Evolutionary conservation across 2,329 filamentous ascomycete genomes (phyloP), one percentile per base, ranked within the genome.

Genomic region (Teratosphaeria viscida): DNA sequence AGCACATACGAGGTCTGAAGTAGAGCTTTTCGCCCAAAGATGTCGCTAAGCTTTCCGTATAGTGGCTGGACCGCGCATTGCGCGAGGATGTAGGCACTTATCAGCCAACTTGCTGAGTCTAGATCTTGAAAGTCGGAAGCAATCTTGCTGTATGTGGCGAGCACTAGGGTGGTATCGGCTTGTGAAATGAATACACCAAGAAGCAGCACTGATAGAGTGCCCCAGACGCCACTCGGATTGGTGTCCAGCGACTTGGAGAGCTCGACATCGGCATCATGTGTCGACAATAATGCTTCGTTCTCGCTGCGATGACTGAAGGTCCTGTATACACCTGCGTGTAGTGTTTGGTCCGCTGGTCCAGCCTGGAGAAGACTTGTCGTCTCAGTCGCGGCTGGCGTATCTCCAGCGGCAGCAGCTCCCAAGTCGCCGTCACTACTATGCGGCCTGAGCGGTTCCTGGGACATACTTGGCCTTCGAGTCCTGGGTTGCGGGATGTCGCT

Each of bases 51-150:
- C 65, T 86, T 87, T 54, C 87, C 87, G 64, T 87, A 90, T 0
- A 90, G 75, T 1, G 88, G 88, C 69, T 92, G 88, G 65, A 87
- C 89, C 27, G 85, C 85, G 2, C 87, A 89, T 57, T 89, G 75
- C 1, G 88, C 89, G 57, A 92, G 78, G 66, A 90, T 87, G 71
- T 92, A 88, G 10, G 79, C 80, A 29, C 83, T 84, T 34, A 87
- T 87, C 61, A 91, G 86, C 88, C 88, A 91, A 57, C 83, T 87
- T 4, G 87, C 90, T 64, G 82, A 83, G 68, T 87, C 89, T 57
- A 92, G 78, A 1, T 88, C 86, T 57, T 88, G 79, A 29, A 92
- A 76, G 63, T 92, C 89, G 59, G 82, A 89, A 11, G 88, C 88
- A 66, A 92, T 92, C 63, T 82, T 84, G 56, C 86, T 87, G 71